phyloP scores from a whole-genome alignment of 2,329 filamentous ascomycete genomes.

The Sporothrix euskadiensis region DNA sequence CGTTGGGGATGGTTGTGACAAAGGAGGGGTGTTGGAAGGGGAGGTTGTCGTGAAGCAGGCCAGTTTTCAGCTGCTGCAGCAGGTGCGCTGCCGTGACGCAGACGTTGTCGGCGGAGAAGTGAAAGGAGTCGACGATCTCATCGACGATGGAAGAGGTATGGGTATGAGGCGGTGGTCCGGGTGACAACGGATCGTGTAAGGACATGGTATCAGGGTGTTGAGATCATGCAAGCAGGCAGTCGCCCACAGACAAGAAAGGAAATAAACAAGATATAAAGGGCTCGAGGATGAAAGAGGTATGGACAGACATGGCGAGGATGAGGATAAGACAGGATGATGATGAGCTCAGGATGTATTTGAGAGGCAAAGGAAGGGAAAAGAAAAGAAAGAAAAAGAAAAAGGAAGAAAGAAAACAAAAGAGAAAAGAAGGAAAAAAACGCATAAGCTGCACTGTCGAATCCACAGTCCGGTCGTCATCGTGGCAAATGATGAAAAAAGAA shows the following conservation, averaged over 20 bases:
- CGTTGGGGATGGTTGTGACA: constrained; percentile 90
- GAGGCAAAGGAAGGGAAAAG: not conserved
- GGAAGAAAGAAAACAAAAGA: not conserved
- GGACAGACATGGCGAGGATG: not conserved
- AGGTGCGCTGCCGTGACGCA: not conserved
- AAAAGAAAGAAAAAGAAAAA: not conserved
- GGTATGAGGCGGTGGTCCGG: not conserved
- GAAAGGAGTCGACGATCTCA: constrained; percentile 3
- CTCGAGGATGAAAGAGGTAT: constrained; percentile 8
- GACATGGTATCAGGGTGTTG: not conserved
- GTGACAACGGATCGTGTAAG: not conserved
- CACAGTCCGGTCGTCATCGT: not conserved
- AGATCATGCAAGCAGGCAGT: not conserved
- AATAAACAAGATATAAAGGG: not conserved
- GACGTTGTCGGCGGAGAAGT: not conserved
- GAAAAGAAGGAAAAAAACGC: not conserved
- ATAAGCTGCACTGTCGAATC: not conserved
- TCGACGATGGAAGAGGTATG: not conserved
- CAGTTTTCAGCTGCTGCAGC: constrained; percentile 1
- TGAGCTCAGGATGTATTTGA: not conserved
- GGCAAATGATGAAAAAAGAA: not conserved
- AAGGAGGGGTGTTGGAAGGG: constrained; percentile 83
- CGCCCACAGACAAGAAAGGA: too few species aligned
- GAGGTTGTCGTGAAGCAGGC: constrained; percentile 6
- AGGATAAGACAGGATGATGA: not conserved